A percentile compares a stretch with the other conserved stretches of the same genome.
Evolutionary conservation across 768 basidiomycete species (phyloP).

Genomic region (Guyanaporus albipodus): DNA sequence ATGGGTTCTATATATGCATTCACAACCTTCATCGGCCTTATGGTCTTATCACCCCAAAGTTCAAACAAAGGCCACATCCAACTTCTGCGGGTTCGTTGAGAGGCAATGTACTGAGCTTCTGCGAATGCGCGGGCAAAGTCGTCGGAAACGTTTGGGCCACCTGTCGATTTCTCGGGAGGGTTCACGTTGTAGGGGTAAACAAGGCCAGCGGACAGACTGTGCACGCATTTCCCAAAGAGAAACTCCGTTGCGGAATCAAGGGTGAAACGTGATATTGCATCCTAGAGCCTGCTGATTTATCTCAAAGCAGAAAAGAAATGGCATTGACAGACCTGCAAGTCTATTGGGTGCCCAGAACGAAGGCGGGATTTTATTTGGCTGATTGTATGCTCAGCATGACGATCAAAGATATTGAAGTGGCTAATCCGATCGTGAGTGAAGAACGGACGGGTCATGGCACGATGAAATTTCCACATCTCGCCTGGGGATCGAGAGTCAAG

Average conservation of each 20-base stretch:
- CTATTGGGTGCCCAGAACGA: slow-evolving; percentile 47
- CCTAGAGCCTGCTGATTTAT: slow-evolving; percentile 29
- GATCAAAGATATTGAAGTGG: slow-evolving; percentile 59
- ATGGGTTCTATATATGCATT: slow-evolving; percentile 35
- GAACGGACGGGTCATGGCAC: slow-evolving; percentile 62
- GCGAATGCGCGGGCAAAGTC: slow-evolving; percentile 49
- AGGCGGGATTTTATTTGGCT: slow-evolving; percentile 45
- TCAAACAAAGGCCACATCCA: slow-evolving; percentile 55
- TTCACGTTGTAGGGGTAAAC: slow-evolving; percentile 47
- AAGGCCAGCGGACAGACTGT: slow-evolving; percentile 47
- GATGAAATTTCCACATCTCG: slow-evolving; percentile 59
- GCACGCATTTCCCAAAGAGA: slow-evolving; percentile 56
- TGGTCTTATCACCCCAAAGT: slow-evolving; percentile 24
- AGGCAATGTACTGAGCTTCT: slow-evolving; percentile 42
- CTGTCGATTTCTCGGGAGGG: slow-evolving; percentile 12
- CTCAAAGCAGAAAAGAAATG: neutral
- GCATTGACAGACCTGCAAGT: slow-evolving; percentile 45
- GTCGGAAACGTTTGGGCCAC: slow-evolving; percentile 33
- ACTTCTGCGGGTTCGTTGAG: slow-evolving; percentile 40
- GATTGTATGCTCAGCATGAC: slow-evolving; percentile 45
- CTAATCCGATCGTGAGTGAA: slow-evolving; percentile 57
- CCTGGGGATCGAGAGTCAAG: slow-evolving; percentile 25
- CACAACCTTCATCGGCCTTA: slow-evolving; percentile 1
- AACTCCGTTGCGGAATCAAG: slow-evolving; percentile 66
- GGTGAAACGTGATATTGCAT: slow-evolving; percentile 58